Base-by-base conservation (phyloP, 1,139 yeast genomes). In the Blastobotrys persicus region DNA sequence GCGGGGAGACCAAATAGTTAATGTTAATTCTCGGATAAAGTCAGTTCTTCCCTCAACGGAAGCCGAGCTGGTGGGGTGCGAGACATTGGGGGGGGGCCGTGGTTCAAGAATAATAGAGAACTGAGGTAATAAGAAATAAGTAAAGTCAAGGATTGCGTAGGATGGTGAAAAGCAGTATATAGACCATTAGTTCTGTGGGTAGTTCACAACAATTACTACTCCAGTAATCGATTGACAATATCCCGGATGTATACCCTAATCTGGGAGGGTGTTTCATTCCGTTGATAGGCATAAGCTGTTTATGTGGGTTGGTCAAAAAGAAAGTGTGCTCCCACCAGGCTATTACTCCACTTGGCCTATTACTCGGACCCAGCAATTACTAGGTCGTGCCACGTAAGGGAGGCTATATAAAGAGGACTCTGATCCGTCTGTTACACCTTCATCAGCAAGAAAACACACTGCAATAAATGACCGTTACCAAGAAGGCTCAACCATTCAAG, bases 371-470 rank as follows among this genome's bases (percentile, higher is more conserved):
- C 9, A 23, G 9, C 28, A 23, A 14, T 34, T 34, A 16, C 20
- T 34, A n/a, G 38, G 9, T 9, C 28, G 28, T 37, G 17, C 28
- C 12, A 12, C 41, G 18, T 37, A 18, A 13, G 19, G n/a, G 28
- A 9, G 17, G 19, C 4, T 37, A 37, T 37, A 37, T 18, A 37
- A 37, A 12, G 28, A 28, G 26, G 11, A 26, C 13, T 4, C 19
- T 23, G 11, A 7, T 34, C 38, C 38, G 14, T 34, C 20, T 7
- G 17, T 34, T 16, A 16, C 78, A 31, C 17, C 42, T 6, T n/a
- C n/a, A n/a, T n/a, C n/a, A n/a, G n/a, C 42, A 18, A 9, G 31
- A 6, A 6, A 38, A 6, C 13, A 38, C 28, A 20, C 40, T 14
- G 4, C 18, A 14, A 26, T 12, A 13, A 44, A 44, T 44, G 48